Percentiles rank a stretch among this genome's conserved stretches.
Conservation (phyloP, 176 grass and related monocot genomes). For the Sorghum bicolor region DNA sequence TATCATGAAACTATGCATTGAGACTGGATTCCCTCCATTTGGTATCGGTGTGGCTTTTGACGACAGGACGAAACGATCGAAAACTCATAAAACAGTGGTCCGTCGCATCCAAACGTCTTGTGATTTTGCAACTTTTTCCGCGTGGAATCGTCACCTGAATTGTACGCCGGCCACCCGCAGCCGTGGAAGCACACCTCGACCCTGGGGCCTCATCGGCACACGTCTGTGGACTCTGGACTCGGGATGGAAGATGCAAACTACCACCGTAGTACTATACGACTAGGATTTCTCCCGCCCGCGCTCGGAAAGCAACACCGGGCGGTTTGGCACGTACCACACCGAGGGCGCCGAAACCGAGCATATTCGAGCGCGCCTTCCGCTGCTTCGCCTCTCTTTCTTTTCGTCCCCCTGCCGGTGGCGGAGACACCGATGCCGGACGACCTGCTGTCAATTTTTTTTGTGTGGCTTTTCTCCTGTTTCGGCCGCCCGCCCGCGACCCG, state of each 20-base stretch:
- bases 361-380: neutral
- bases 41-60: neutral
- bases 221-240: neutral
- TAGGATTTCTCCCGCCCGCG: neutral
- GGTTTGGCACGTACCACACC: neutral
- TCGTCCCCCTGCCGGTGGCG: neutral
- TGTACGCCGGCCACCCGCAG: neutral
- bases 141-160: neutral
- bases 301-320: neutral
- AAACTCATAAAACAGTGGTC: neutral
- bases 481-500: neutral
- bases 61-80: neutral
- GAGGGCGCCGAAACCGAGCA: neutral
- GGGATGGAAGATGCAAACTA: neutral
- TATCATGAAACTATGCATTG: no score
- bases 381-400: neutral
- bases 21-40: no score
- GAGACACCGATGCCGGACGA: slow-evolving; percentile 27
- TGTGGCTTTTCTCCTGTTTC: neutral
- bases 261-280: neutral
- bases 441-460: neutral
- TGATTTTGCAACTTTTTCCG: neutral
- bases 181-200: neutral
- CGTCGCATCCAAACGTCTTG: neutral
- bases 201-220: neutral